Base-by-base conservation (phyloP, 768 basidiomycete genomes). In the Russula virescens region DNA sequence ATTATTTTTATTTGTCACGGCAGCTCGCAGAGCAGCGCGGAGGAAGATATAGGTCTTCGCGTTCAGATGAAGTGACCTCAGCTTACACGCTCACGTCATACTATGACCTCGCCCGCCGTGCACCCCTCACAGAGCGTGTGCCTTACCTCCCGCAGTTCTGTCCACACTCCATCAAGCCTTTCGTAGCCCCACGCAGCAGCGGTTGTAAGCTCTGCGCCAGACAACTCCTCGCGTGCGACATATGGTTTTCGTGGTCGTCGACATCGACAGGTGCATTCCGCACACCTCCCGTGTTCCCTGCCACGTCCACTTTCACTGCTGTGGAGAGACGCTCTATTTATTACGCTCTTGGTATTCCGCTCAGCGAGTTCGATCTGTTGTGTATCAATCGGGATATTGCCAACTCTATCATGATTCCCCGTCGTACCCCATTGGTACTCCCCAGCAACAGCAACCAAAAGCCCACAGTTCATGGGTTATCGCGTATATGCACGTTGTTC, bases 101-200 rank as follows among this genome's bases (percentile, higher is more conserved):
- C 23, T 18, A 28, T 6, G 52, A 38, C 1, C 23, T n/a, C 0
- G 46, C 53, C 0, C 19, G 3, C 1, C 19, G 28, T 18, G 52
- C 58, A 1, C 46, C 52, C 4, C 40, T 14, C 21, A 40, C 11
- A 21, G 18, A n/a, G 10, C 51, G 46, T 28, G 58, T 54, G 2
- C 57, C 62, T 5, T 28, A 47, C 46, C 57, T 63, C 38, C 62
- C 62, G 3, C 50, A 48, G 14, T 35, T n/a, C 26, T 63, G 62
- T 21, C n/a, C 35, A 5, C 62, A 63, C n/a, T 47, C 34, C 3
- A 13, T 43, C 1, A 18, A 47, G 2, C 38, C 25, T 0, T 47
- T 19, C 59, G 13, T 46, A 4, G n/a, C 42, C 5, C 42, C 18
- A 1, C 31, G 31, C 31, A 23, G 14, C 34, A 42, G 28, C 31